Percentiles rank a stretch among this genome's conserved stretches.
phyloP scores from a whole-genome alignment of 129 eudicot species.

The Glebionis coronaria region DNA sequence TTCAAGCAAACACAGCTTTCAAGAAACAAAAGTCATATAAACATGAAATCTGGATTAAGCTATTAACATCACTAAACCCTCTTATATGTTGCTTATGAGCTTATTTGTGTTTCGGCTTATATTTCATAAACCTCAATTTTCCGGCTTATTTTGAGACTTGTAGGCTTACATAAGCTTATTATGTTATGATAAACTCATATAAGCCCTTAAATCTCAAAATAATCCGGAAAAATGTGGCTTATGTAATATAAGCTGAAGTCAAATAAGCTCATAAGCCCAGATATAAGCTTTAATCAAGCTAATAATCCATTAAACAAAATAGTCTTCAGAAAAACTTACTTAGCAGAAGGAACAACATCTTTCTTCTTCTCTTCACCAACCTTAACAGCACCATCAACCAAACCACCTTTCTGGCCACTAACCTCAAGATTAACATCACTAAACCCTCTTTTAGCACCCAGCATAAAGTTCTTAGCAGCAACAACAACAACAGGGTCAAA shows the following conservation, averaged over 20 bases:
- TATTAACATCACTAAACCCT: too few relatives aligned
- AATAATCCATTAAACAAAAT: not conserved
- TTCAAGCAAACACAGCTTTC: not conserved
- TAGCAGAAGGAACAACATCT: conserved; percentile 55
- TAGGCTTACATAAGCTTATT: too few relatives aligned
- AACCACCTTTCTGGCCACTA: conserved; percentile 28
- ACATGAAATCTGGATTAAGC: too few relatives aligned
- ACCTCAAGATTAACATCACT: conserved; percentile 56
- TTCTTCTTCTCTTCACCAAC: conserved; percentile 45
- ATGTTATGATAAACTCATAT: too few relatives aligned
- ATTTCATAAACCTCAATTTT: too few relatives aligned
- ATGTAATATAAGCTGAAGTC: too few relatives aligned
- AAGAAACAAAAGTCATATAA: not conserved
- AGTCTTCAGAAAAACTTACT: conserved; percentile 42
- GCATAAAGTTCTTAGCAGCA: conserved; percentile 39
- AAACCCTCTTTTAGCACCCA: conserved; percentile 80
- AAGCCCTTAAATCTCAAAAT: too few relatives aligned
- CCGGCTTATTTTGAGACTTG: too few relatives aligned
- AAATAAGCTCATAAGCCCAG: too few relatives aligned
- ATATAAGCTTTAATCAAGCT: conserved; percentile 5
- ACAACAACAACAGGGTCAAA: not conserved
- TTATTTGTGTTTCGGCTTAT: too few relatives aligned
- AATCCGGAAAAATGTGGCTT: too few relatives aligned
- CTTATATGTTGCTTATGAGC: too few relatives aligned
- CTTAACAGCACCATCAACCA: conserved; percentile 30